phyloP scores from a whole-genome alignment of 2,329 filamentous ascomycete genomes.

The Alternaria arborescens region DNA sequence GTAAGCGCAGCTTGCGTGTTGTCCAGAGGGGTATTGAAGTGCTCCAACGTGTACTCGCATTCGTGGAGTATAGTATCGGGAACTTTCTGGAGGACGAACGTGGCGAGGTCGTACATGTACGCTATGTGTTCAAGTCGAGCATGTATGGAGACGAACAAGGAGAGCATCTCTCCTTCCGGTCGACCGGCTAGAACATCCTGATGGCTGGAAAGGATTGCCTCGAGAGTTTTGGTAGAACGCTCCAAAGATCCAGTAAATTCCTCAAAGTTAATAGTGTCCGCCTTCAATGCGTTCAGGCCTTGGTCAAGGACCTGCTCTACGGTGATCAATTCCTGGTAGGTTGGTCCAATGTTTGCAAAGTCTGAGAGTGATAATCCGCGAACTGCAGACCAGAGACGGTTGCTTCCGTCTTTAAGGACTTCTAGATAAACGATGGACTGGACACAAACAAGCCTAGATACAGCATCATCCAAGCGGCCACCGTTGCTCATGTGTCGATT shows the following conservation, averaged over 20 bases:
- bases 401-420: slow-evolving; percentile 83
- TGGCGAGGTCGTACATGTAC: slow-evolving; percentile 27
- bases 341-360: slow-evolving; percentile 80
- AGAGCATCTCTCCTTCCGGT: slow-evolving; percentile 39
- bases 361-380: slow-evolving; percentile 78
- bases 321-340: slow-evolving; percentile 86
- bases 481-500: slow-evolving; percentile 70
- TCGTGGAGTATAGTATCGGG: slow-evolving; percentile 10
- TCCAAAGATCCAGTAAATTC: slow-evolving; percentile 83
- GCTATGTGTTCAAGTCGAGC: slow-evolving; percentile 34
- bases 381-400: slow-evolving; percentile 83
- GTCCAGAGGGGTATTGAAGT: slow-evolving; percentile 25
- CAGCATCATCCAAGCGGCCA: slow-evolving; percentile 78
- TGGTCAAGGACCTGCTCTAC: slow-evolving; percentile 88
- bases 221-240: slow-evolving; percentile 48
- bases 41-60: slow-evolving; percentile 54
- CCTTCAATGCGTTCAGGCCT: slow-evolving; percentile 85
- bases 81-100: slow-evolving; percentile 19
- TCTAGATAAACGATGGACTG: slow-evolving; percentile 86
- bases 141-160: slow-evolving; percentile 30
- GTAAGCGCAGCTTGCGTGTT: slow-evolving; percentile 25
- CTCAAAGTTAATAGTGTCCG: slow-evolving; percentile 85
- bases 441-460: slow-evolving; percentile 68
- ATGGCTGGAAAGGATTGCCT: slow-evolving; percentile 25
- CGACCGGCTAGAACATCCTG: slow-evolving; percentile 24